Percentiles rank a stretch among this genome's conserved stretches.
phyloP scores from a whole-genome alignment of 2,329 filamentous ascomycete species.

The Apiospora malaysiana region DNA sequence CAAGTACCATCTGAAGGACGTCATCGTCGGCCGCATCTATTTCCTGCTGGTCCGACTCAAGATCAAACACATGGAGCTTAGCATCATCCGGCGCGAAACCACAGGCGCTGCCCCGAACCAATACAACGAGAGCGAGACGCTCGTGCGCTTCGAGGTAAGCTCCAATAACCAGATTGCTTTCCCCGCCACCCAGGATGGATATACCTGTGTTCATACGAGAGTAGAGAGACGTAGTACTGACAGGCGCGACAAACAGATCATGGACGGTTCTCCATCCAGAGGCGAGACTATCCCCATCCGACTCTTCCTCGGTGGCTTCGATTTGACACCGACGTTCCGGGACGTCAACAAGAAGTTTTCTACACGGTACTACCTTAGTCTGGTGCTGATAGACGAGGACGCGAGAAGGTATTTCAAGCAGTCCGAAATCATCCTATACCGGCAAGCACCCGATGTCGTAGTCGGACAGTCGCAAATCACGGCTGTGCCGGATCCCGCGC shows the following conservation, averaged over 20 bases:
- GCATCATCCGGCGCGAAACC: constrained; percentile 95
- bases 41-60: constrained; percentile 96
- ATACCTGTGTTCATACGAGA: neutral
- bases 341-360: constrained; percentile 99
- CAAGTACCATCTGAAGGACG: constrained; percentile 98
- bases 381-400: constrained; percentile 97
- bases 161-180: neutral
- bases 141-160: constrained; percentile 89
- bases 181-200: neutral
- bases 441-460: constrained; percentile 71
- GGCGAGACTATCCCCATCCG: constrained; percentile 95
- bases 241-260: constrained; percentile 67
- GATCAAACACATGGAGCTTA: constrained; percentile 99
- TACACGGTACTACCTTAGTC: constrained; percentile 93
- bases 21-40: constrained; percentile 98
- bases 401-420: constrained; percentile 98
- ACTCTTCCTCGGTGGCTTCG: constrained; percentile 95
- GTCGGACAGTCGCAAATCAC: constrained; percentile 54
- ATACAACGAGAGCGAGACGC: constrained; percentile 98
- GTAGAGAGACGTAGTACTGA: constrained; percentile 23
- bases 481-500: constrained; percentile 43
- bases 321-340: constrained; percentile 95
- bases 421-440: constrained; percentile 95
- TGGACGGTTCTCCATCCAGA: constrained; percentile 98
- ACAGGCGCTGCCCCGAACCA: constrained; percentile 97